These are phyloP conservation scores for Pleurotus pulmonarius DNA, from an alignment of 768 basidiomycete genomes.

Conservation along the genomic window DNA sequence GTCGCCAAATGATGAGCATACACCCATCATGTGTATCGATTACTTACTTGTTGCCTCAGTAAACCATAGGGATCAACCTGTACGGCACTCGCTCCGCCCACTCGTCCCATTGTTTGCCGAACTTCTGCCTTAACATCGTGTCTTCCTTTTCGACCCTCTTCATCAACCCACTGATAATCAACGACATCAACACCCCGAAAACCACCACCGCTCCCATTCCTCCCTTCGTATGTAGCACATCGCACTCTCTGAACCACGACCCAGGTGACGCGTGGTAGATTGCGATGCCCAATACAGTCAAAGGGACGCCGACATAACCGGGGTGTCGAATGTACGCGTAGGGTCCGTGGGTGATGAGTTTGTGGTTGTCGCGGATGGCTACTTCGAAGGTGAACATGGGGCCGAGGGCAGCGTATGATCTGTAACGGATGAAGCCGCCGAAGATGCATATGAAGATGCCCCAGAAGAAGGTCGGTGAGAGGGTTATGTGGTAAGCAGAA, in stretches of 20 bases:
- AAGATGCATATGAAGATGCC: constrained; percentile 33
- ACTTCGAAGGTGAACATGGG: constrained; percentile 49
- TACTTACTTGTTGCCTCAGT: constrained; percentile 19
- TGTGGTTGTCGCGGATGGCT: constrained; percentile 42
- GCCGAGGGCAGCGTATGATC: constrained; percentile 45
- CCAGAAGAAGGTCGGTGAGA: constrained; percentile 28
- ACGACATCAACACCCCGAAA: constrained; percentile 24
- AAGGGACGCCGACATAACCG: constrained; percentile 41
- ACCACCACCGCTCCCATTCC: constrained; percentile 24
- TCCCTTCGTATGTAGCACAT: constrained; percentile 25
- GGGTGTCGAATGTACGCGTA: constrained; percentile 49
- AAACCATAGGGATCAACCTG: constrained; percentile 44
- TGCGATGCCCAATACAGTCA: constrained; percentile 29
- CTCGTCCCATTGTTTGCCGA: constrained; percentile 37
- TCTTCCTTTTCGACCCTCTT: constrained; percentile 44
- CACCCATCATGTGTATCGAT: too few species aligned
- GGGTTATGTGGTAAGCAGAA: constrained; percentile 20
- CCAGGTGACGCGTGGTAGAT: constrained; percentile 34
- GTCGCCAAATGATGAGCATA: too few species aligned
- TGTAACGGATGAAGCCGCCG: constrained; percentile 38
- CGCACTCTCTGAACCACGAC: constrained; percentile 43
- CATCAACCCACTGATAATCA: constrained; percentile 30
- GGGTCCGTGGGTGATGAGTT: constrained; percentile 43
- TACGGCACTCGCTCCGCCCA: constrained; percentile 46
- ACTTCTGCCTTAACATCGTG: constrained; percentile 31